Evolutionary conservation across 768 basidiomycete genomes (phyloP).

Genomic region (Boletellus emodensis): DNA sequence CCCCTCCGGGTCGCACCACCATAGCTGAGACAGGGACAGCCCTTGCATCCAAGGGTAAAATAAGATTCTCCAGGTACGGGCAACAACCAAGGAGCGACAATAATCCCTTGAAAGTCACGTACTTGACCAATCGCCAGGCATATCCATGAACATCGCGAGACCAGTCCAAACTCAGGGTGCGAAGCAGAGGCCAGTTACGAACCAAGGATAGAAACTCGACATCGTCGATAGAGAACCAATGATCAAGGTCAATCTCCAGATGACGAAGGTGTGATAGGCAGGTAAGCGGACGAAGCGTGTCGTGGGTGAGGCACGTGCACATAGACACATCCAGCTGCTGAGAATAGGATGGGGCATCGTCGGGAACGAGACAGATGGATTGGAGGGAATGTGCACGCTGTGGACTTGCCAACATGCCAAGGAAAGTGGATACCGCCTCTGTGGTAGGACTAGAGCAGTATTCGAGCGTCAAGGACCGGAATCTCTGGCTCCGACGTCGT

Average conservation of each 20-base stretch:
- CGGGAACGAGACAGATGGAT: not conserved
- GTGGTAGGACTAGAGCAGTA: not conserved
- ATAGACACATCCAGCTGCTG: too few species aligned
- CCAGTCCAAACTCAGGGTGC: not conserved
- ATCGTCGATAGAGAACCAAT: slow-evolving; percentile 4
- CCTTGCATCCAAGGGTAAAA: too few species aligned
- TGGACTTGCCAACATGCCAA: not conserved
- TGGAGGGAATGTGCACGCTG: not conserved
- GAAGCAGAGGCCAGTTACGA: slow-evolving; percentile 3
- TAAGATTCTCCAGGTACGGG: too few species aligned
- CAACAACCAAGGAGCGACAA: not conserved
- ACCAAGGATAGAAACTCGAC: not conserved
- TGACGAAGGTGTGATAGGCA: not conserved
- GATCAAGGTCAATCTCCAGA: not conserved
- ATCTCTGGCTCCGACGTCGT: not conserved
- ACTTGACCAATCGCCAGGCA: not conserved
- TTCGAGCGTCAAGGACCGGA: not conserved
- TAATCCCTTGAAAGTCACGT: slow-evolving; percentile 1
- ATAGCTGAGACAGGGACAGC: too few species aligned
- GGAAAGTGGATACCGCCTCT: not conserved
- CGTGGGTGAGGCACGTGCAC: too few species aligned
- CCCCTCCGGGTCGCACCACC: too few species aligned
- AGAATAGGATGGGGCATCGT: too few species aligned
- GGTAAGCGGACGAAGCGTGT: not conserved
- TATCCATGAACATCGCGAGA: not conserved